Evolutionary conservation across 352 stramenopile species (phyloP), one percentile per base, ranked within the genome.

Genomic region (Globisporangium nodosum): DNA sequence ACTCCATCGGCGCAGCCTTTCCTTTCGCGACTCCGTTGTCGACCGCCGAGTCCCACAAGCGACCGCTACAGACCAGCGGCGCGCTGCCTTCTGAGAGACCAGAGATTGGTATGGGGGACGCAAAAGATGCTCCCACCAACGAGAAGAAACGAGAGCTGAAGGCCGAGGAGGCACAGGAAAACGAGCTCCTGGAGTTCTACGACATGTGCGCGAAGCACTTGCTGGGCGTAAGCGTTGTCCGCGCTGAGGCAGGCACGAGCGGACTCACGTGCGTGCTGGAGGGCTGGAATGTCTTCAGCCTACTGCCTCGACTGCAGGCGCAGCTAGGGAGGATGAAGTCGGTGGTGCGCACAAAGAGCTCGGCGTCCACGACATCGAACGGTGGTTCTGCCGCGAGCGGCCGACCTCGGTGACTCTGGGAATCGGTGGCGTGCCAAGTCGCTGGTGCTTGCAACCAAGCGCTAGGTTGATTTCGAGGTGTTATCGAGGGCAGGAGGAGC

Each of bases 201-300:
- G 76, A 85, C 27, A 59, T 75, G 57, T 74, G 74, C 45, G 61
- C 60, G 24, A 71, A 69, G 48, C 72, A 85, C 42, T 52, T 91
- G n/a, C 56, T 75, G 57, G 76, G 75, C 31, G 45, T 87, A 11
- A 71, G 78, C 21, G 62, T 79, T 52, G 52, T 90, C 11, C 78
- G 72, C 15, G 76, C 68, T 3, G 78, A 91, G 58, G 79, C 81
- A 1, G 81, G 81, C 6, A 88, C 81, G 3, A 89, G 77, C 47
- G 81, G 81, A 0, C 20, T 90, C 21, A 75, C 72, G 3, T 76
- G 81, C 20, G 56, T 77, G 9, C 45, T 90, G 3, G 81, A 91
- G 46, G 79, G 79, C 0, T 87, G 74, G 71, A 87, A 90, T 50
- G 15, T 88, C 15, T 84, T 89, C 59, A 78, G 69, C 40, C 62